Base-by-base conservation (phyloP, 495 filamentous ascomycete genomes). In the Penicillium daleae region DNA sequence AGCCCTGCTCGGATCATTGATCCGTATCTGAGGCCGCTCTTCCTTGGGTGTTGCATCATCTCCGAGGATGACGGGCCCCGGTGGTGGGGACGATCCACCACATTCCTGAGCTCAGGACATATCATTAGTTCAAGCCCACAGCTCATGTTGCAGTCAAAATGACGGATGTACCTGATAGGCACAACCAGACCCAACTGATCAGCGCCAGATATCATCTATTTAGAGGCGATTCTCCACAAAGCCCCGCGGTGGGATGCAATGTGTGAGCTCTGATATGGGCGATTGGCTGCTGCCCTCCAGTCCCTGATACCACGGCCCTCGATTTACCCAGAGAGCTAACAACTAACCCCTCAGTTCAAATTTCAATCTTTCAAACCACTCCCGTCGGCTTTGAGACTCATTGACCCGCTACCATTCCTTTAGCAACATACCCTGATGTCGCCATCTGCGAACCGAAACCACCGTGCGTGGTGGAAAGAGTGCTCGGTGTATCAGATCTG, bases 401-500 rank as follows among this genome's bases (percentile, higher is more conserved):
- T 15, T 3, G 6, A 7, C 22, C 12, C 6, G 13, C 17, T 31
- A 7, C 8, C 46, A 0, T 17, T 26, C 5, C 15, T 32, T 8
- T 48, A 19, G n/a, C 46, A 22, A 49, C 13, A 17, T 26, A 48
- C 21, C 73, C 40, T 13, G n/a, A 78, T 75, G 65, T 56, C 70
- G 21, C 77, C 69, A 52, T 49, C 73, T 12, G 42, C 69, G 44
- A 68, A 65, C 22, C 62, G 71, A 35, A 79, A 75, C 67, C 78
- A 76, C 71, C 80, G 71, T 54, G 78, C 74, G 48, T 82, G 77
- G 83, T 85, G 83, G 83, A 85, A 84, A 71, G 83, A 85, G 66
- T 73, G 63, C 59, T 81, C 74, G 21, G 83, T 90, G 44, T 91
- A 91, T 67, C 89, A 91, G 66, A 87, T 91, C 57, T 91, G 88